phyloP scores from a whole-genome alignment of 805 yeast species.

The Candida sonorensis region DNA sequence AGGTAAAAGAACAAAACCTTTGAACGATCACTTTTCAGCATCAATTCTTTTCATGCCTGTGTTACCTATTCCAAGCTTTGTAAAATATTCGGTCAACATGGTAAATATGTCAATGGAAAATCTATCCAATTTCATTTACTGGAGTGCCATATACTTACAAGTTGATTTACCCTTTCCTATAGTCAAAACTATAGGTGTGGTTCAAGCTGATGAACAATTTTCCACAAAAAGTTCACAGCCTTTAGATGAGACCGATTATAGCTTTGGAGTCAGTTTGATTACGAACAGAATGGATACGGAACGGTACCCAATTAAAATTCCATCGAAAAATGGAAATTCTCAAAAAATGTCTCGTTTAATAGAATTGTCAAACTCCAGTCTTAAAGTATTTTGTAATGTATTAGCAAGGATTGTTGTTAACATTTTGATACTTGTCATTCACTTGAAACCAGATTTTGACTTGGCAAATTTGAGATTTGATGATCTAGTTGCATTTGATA shows the following conservation, averaged over 20 bases:
- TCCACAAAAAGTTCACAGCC: no score
- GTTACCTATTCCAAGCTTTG: slow-evolving; percentile 14
- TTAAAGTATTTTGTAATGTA: slow-evolving; percentile 12
- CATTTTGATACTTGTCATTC: slow-evolving; percentile 8
- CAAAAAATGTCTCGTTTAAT: slow-evolving; percentile 6
- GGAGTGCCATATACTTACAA: slow-evolving; percentile 11
- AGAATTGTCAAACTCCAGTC: slow-evolving; percentile 13
- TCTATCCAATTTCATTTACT: slow-evolving; percentile 11
- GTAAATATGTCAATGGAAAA: slow-evolving; percentile 18
- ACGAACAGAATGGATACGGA: slow-evolving; percentile 3
- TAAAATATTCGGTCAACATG: slow-evolving; percentile 14
- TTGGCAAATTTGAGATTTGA: slow-evolving; percentile 7
- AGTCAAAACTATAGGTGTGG: neutral
- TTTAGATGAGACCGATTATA: no score
- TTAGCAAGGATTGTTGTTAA: slow-evolving; percentile 17
- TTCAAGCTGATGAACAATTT: no score
- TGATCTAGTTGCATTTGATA: slow-evolving; percentile 14
- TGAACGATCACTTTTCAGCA: slow-evolving; percentile 5
- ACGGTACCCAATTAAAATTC: slow-evolving; percentile 5
- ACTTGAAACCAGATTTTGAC: slow-evolving; percentile 1
- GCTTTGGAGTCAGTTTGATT: no score
- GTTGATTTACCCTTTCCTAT: slow-evolving; percentile 19
- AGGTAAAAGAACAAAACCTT: no score
- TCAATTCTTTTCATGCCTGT: slow-evolving; percentile 22
- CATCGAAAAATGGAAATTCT: slow-evolving; percentile 4